Evolutionary conservation across 2,329 filamentous ascomycete species (phyloP).

Genomic region (Pseudocercospora cruenta): DNA sequence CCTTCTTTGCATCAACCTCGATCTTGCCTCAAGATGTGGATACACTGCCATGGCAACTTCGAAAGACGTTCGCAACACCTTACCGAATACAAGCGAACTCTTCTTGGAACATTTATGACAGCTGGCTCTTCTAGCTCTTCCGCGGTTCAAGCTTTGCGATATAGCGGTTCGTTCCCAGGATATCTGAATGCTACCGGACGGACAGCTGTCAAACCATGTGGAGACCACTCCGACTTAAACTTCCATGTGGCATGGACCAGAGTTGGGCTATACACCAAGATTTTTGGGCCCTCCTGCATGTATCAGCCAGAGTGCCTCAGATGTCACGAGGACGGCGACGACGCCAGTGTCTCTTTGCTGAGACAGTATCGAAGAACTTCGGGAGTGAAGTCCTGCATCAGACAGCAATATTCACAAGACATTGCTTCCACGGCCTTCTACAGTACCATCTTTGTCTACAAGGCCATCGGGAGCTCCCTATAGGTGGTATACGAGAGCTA

Average conservation of each 20-base stretch:
- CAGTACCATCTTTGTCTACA: not conserved
- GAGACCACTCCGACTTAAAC: not conserved
- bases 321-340: not conserved
- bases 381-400: not conserved
- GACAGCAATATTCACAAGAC: not conserved
- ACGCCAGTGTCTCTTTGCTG: not conserved
- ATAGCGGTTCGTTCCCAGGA: not conserved
- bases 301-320: not conserved
- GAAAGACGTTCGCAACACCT: too few relatives aligned
- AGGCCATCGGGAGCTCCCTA: not conserved
- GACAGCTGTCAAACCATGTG: not conserved
- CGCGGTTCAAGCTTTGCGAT: not conserved
- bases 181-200: not conserved
- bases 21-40: too few relatives aligned
- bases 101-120: not conserved
- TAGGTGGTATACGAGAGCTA: not conserved
- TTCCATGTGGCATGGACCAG: not conserved
- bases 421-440: not conserved
- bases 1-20: too few relatives aligned
- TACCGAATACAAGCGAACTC: not conserved
- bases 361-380: not conserved
- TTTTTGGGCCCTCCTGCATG: not conserved
- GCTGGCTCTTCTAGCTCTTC: not conserved
- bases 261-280: not conserved
- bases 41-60: too few relatives aligned